Evolutionary conservation across 345 rosid genomes (phyloP), one percentile per base, ranked within the genome.

Genomic region (Ceriops tagal): DNA sequence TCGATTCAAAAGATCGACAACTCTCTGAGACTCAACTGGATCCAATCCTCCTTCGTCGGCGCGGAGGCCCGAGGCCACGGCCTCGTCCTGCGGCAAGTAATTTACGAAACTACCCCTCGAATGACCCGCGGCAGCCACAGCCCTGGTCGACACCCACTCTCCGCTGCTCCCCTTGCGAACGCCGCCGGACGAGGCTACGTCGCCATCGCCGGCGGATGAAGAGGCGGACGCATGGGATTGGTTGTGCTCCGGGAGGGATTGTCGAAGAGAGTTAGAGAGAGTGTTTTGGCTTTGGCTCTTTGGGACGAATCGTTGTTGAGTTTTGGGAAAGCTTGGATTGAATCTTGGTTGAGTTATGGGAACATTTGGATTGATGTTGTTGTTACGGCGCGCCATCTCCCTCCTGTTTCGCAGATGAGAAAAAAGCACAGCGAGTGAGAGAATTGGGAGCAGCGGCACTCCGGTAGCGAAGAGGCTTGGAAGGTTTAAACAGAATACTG

Each of bases 51-150:
- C 99, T 56, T 86, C 87, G 7, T 86, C 89, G 15, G 96, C 79
- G 20, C 87, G 86, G 0, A 90, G 81, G 6, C 99, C 99, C 0
- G 88, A 82, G 0, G 97, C 99, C 62, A 95, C 88, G 2, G 96
- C 97, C 79, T 95, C 99, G 31, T 95, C 99, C 71, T 92, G 99
- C 13, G 92, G 99, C 78, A 95, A 84, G 87, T 92, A 95, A 73
- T 78, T 83, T 0, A 95, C 88, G 76, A 95, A 95, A 64, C 70
- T 82, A 3, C 92, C 92, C 56, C 61, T 53, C 32, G 20, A 62
- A 56, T 62, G 84, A 74, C 83, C 68, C 5, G 72, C 77, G 4
- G 70, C 26, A 52, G 65, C 47, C 22, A 55, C 61, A 62, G 67
- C 76, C 32, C 70, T 71, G 1, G 69, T 56, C 39, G 86, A 49